Base-by-base conservation (phyloP, 2,329 filamentous ascomycete species). In the Gremmenia infestans region DNA sequence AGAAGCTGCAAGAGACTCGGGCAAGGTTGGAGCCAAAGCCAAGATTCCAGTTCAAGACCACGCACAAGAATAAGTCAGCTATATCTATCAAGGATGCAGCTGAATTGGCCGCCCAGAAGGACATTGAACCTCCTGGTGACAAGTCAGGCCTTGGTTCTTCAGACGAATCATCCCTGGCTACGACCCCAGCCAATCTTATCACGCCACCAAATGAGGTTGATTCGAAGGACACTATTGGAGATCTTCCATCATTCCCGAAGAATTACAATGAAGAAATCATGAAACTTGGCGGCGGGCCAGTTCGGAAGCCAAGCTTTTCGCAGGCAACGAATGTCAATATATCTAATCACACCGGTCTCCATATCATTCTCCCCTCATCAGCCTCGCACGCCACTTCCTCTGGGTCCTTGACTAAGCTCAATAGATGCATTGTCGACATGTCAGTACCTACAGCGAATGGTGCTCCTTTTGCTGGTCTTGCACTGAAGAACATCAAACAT, bases 41-140 rank as follows among this genome's bases (percentile, higher is more conserved):
- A 11, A 90, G 91, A 59, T 97, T 97, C 73, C 82, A 88, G 53
- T 97, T 97, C 78, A 95, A 86, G 68, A 77, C 76, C 45, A 61
- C 51, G 17, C 76, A 74, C 57, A 83, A 81, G 60, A 82, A 78
- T 58, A 65, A 72, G 1, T 78, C 78, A 7, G 77, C 80, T 6
- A 77, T 83, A 49, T 82, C 80, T 19, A 66, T 83, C 36, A 75
- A 74, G 40, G 78, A 84, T 67, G 80, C 81, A 40, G 80, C 79
- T 5, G 78, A 81, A 55, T 63, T 83, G 15, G 77, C 79, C 15
- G 70, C 74, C 11, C 73, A 79, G 57, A 73, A 76, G 46, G 76
- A 71, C 39, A 74, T 73, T 48, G 74, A 73, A 17, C n/a, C 53
- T n/a, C 71, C 32, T 67, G 70, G 47, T 32, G 39, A 53, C 40